Evolutionary conservation across 2,329 filamentous ascomycete species (phyloP).

Genomic region (Calonectria leucothoes): DNA sequence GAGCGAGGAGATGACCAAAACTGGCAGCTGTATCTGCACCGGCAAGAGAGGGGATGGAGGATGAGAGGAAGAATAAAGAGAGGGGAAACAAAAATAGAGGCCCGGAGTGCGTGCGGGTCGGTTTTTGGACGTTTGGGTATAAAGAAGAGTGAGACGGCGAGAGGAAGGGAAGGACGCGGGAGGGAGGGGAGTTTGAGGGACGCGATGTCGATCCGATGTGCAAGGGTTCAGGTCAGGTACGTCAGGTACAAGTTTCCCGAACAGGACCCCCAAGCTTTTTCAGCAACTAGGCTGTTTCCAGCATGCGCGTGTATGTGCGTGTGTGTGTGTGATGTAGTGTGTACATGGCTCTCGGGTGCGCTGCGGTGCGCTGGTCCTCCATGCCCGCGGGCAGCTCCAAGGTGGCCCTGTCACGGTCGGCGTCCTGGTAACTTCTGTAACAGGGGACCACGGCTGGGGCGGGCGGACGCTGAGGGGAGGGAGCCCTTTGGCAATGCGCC

Average conservation of each 20-base stretch:
- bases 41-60: conserved; percentile 7
- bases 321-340: neutral
- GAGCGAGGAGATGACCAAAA: neutral
- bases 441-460: neutral
- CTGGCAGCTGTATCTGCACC: neutral
- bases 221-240: conserved; percentile 10
- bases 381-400: neutral
- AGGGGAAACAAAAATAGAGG: neutral
- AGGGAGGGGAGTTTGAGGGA: neutral
- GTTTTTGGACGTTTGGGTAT: conserved; percentile 11
- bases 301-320: too few species aligned
- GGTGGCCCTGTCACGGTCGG: neutral
- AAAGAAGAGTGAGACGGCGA: conserved; percentile 20
- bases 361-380: neutral
- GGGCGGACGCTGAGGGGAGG: neutral
- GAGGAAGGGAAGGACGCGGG: neutral
- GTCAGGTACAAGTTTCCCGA: conserved; percentile 10
- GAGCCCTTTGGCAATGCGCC: conserved; percentile 1
- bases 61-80: neutral
- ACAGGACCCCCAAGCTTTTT: neutral
- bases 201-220: conserved; percentile 16
- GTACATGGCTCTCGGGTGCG: neutral
- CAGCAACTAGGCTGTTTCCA: neutral
- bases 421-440: neutral
- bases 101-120: neutral